Evolutionary conservation across 2,329 filamentous ascomycete species (phyloP), one percentile per base, ranked within the genome.

Genomic region (Fusarium sp.): DNA sequence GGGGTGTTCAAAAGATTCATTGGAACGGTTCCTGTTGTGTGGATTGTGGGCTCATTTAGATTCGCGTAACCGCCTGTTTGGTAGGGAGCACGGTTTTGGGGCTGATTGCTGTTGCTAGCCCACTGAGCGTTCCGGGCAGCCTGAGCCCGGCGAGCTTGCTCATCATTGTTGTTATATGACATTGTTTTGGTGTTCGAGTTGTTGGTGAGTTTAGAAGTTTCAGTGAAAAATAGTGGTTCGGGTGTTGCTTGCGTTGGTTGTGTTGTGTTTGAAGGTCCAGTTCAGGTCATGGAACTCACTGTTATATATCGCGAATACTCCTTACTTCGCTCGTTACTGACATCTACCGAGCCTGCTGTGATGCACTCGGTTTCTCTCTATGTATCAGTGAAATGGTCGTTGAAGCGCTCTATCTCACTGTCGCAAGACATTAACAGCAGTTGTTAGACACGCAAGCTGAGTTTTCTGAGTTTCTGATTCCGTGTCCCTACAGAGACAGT

Each of bases 161-260:
- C 24, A 30, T 39, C 35, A 14, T 39, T 41, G 6, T 38, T n/a
- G 6, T 28, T 28, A 18, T 41, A 18, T 3, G 51, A 41, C 51
- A 55, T 41, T n/a, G 35, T 41, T 10, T 10, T 30, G 14, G 7
- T 24, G 9, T 22, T 36, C 1, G 4, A 26, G 11, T n/a, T 28
- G 8, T n/a, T 39, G 2, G 20, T n/a, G 6, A 5, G 1, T 36
- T 26, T 15, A 1, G 6, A 3, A 8, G 17, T 20, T 35, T 53
- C 17, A 6, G 18, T 12, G 3, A 15, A 53, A 14, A 11, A 1
- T 3, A 6, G n/a, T 5, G 14, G 14, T n/a, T 28, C 3, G 2
- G 7, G 13, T 26, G n/a, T 26, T 36, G 5, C 1, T 35, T 15
- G 9, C 10, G 24, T 39, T 26, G 18, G 3, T 36, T 18, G 10